Percentiles rank a stretch among this genome's conserved stretches.
phyloP scores from a whole-genome alignment of 331 rosid species.

The Telfairia occidentalis region DNA sequence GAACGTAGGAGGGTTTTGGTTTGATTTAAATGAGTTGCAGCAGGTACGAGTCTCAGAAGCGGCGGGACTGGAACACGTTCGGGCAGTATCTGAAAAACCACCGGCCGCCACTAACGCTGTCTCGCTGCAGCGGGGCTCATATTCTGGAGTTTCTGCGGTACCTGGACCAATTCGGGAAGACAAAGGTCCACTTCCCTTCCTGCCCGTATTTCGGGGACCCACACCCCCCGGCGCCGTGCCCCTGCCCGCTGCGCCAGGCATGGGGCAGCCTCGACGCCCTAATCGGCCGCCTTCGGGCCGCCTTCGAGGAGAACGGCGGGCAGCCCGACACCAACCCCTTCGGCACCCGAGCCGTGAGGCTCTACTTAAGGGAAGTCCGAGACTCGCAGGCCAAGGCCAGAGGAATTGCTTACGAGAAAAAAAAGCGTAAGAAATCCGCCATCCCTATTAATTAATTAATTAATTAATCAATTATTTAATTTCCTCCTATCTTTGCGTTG shows the following conservation, averaged over 20 bases:
- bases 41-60: constrained; percentile 37
- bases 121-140: constrained; percentile 43
- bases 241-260: constrained; percentile 27
- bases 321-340: constrained; percentile 39
- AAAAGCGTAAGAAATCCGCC: constrained; percentile 28
- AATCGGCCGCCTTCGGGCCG: constrained; percentile 44
- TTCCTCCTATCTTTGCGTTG: too few species aligned
- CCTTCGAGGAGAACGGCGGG: constrained; percentile 51
- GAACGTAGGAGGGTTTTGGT: too few species aligned
- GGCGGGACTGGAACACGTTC: constrained; percentile 49
- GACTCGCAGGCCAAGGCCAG: constrained; percentile 43
- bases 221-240: constrained; percentile 37
- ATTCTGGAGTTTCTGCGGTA: constrained; percentile 40
- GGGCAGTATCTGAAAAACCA: constrained; percentile 46
- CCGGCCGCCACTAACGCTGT: constrained; percentile 33
- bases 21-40: too few species aligned
- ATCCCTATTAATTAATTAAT: too few species aligned
- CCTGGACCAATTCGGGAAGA: constrained; percentile 29
- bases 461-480: too few species aligned
- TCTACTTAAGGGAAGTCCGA: constrained; percentile 36
- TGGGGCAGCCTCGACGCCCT: constrained; percentile 37
- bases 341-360: constrained; percentile 35
- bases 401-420: constrained; percentile 41
- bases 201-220: constrained; percentile 41
- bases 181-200: constrained; percentile 25